Evolutionary conservation across 2,329 filamentous ascomycete genomes (phyloP), one percentile per base, ranked within the genome.

Genomic region (Claviceps capensis): DNA sequence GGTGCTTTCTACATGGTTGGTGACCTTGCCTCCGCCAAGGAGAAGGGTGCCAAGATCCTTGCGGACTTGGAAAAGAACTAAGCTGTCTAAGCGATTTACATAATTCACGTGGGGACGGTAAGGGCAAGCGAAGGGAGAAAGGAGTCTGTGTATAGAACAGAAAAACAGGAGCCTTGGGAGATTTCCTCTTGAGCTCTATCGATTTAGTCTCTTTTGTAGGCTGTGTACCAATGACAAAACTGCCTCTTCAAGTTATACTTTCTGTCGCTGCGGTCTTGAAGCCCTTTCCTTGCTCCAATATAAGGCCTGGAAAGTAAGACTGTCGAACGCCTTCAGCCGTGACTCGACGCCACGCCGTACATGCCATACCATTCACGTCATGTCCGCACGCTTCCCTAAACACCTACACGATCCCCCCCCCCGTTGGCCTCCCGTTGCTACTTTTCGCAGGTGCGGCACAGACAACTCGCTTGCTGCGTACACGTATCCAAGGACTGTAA

Each of bases 11-110:
- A 95, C 85, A 95, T 95, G 90, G 90, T 97, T 72, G 93, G 93
- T 71, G 86, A 95, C 79, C 83, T 97, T 64, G 87, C 87, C 64
- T 89, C 88, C 59, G 93, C 90, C 62, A 86, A 86, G 70, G 83
- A 79, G 68, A 98, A 98, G 88, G 93, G 91, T 78, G 90, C 96
- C 84, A 95, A 97, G 89, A 97, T 98, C 80, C 78, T 98, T 70
- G 90, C 93, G 65, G 93, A 97, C 66, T 80, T 97, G 65, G 87
- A 93, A 71, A 75, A 75, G 65, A 74, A 74, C 66, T 74, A 75
- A 72, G 63, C 58, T 61, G 58, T 58, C 62, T 65, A 47, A 2
- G 11, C 17, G 16, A 47, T 37, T 62, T 63, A 60, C 60, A 61
- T 66, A 65, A 67, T 34, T 34, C 67, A 63, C 59, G 61, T 57